Conservation (phyloP, 1,284 basidiomycete species). For the Pterulicium gracile region DNA sequence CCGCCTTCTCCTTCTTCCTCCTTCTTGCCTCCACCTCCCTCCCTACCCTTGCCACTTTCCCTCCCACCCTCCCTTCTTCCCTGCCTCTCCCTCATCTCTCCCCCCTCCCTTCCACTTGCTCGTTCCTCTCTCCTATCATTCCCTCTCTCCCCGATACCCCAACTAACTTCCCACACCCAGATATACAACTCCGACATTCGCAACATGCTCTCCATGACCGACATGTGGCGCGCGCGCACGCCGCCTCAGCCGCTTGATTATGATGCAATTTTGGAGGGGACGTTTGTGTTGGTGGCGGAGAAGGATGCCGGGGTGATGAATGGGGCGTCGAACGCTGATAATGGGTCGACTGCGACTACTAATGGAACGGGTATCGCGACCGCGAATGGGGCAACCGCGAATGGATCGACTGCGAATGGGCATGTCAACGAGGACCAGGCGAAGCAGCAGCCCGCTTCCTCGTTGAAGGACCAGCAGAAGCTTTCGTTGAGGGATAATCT, state of each 20-base stretch:
- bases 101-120: no score
- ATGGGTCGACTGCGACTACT: slow-evolving; percentile 9
- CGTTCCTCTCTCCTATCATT: not conserved
- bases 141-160: slow-evolving; percentile 2
- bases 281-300: slow-evolving; percentile 35
- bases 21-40: no score
- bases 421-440: slow-evolving; percentile 20
- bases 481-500: slow-evolving; percentile 74
- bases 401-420: slow-evolving; percentile 11
- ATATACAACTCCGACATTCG: slow-evolving; percentile 84
- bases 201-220: slow-evolving; percentile 88
- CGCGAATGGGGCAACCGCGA: slow-evolving; percentile 7
- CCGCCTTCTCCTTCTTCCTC: no score
- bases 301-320: slow-evolving; percentile 14
- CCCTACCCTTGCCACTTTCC: no score
- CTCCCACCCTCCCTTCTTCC: not conserved
- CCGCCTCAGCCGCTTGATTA: slow-evolving; percentile 82
- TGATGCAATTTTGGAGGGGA: slow-evolving; percentile 53
- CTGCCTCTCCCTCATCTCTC: slow-evolving; percentile 1
- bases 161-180: not conserved
- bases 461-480: slow-evolving; percentile 73
- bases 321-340: slow-evolving; percentile 12
- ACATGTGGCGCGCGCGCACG: slow-evolving; percentile 91
- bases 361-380: slow-evolving; percentile 10
- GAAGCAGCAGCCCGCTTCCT: no score